Evolutionary conservation across 352 stramenopile species (phyloP).

Genomic region (Globisporangium takayamanum): DNA sequence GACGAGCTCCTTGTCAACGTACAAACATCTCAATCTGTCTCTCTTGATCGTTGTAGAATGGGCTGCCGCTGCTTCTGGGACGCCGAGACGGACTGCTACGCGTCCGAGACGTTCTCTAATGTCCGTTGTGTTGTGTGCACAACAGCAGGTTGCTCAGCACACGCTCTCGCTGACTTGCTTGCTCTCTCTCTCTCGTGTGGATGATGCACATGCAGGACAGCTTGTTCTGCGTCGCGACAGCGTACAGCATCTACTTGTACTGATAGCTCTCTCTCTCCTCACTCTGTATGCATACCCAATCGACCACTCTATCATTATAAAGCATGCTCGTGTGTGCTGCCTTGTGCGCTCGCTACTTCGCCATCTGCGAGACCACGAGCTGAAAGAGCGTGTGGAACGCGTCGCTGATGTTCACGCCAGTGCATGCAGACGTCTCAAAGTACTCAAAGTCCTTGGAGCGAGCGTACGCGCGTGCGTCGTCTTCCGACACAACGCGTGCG

Average conservation of each 20-base stretch:
- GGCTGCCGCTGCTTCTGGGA: conserved; percentile 89
- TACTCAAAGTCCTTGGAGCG: conserved; percentile 78
- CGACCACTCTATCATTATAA: neutral
- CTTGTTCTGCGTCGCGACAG: conserved; percentile 86
- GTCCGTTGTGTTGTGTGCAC: conserved; percentile 21
- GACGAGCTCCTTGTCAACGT: neutral
- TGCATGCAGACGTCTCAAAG: conserved; percentile 91
- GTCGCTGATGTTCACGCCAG: conserved; percentile 79
- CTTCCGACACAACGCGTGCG: conserved; percentile 61
- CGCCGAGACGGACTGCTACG: conserved; percentile 84
- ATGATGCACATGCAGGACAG: conserved; percentile 46
- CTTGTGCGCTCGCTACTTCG: conserved; percentile 10
- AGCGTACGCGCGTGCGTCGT: conserved; percentile 75
- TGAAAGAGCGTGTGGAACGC: conserved; percentile 82
- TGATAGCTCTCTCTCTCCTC: conserved; percentile 18
- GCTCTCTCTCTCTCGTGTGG: neutral
- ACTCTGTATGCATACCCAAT: neutral
- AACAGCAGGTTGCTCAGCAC: neutral
- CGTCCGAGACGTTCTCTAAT: conserved; percentile 87
- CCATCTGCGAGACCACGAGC: conserved; percentile 40
- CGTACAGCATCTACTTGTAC: conserved; percentile 88
- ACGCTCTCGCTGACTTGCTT: neutral
- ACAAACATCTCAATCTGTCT: neutral
- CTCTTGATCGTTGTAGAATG: conserved; percentile 42
- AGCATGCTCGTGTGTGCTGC: too few relatives aligned